Evolutionary conservation across 495 filamentous ascomycete species (phyloP).

Genomic region (Chaetomium cochliodes): DNA sequence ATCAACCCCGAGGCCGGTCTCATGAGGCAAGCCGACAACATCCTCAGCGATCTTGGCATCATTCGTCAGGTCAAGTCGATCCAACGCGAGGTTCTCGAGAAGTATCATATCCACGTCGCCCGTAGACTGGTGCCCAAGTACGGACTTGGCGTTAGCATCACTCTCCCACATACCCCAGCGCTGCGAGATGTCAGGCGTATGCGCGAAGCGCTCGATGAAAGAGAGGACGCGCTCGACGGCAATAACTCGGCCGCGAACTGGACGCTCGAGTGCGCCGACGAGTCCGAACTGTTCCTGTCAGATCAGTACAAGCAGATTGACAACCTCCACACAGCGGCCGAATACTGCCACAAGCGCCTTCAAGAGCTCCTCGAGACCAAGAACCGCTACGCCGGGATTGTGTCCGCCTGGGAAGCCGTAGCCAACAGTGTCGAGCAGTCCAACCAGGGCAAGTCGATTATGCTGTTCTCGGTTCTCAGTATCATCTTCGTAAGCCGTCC

Average conservation of each 20-base stretch:
- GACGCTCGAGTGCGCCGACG: constrained; percentile 22
- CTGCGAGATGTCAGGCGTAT: constrained; percentile 20
- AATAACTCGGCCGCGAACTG: constrained; percentile 17
- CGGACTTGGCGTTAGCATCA: constrained; percentile 5
- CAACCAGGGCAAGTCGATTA: constrained; percentile 25
- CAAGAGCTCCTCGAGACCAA: constrained; percentile 23
- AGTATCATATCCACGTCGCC: constrained; percentile 21
- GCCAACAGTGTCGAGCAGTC: constrained; percentile 22
- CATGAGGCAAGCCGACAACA: constrained; percentile 15
- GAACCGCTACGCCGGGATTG: constrained; percentile 20
- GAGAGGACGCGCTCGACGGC: not conserved
- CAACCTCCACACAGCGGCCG: constrained; percentile 19
- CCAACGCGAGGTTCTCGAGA: constrained; percentile 22
- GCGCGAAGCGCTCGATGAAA: constrained; percentile 12
- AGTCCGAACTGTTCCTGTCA: constrained; percentile 18
- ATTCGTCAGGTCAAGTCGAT: constrained; percentile 21
- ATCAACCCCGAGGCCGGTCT: constrained; percentile 22
- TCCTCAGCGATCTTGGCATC: constrained; percentile 17
- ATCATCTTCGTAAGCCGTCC: constrained; percentile 18
- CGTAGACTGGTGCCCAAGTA: constrained; percentile 17
- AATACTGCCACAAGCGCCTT: constrained; percentile 17
- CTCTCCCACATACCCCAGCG: constrained; percentile 7
- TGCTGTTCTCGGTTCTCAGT: constrained; percentile 24
- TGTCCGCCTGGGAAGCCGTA: constrained; percentile 23
- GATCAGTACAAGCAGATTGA: constrained; percentile 23